These are phyloP conservation scores for Zymoseptoria tritici DNA, from an alignment of 2,329 filamentous ascomycete species.

Conservation along the genomic window DNA sequence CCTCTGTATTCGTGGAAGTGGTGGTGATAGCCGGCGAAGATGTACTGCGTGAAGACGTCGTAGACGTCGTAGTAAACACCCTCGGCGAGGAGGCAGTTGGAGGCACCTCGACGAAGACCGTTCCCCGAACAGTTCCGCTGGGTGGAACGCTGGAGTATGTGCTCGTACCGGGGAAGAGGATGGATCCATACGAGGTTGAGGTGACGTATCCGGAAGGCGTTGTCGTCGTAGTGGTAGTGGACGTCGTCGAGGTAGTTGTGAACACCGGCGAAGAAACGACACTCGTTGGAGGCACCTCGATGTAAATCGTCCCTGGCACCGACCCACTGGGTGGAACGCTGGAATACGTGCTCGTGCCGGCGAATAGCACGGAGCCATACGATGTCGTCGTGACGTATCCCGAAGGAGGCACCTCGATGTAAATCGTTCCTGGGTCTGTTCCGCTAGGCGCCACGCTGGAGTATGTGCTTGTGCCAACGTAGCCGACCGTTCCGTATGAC, in stretches of 20 bases:
- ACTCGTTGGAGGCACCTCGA: background rate
- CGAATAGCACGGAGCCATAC: background rate
- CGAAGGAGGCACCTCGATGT: conserved; percentile 2
- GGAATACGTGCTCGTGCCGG: conserved; percentile 2
- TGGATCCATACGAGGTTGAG: background rate
- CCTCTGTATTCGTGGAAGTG: background rate
- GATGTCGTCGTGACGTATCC: background rate
- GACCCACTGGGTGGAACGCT: conserved; percentile 3
- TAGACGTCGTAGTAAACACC: background rate
- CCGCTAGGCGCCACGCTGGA: conserved; percentile 5
- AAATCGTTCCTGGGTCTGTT: conserved; percentile 2
- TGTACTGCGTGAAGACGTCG: background rate
- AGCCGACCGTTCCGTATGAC: background rate
- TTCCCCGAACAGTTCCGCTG: background rate
- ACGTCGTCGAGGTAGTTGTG: too few relatives aligned
- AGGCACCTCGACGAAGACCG: background rate
- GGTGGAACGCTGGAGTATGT: background rate
- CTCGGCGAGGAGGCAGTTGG: background rate
- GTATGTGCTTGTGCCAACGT: conserved; percentile 1
- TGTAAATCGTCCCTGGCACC: conserved; percentile 1
- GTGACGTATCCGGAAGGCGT: background rate
- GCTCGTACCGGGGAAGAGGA: background rate
- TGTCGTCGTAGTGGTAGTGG: too few relatives aligned
- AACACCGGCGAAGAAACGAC: too few relatives aligned
- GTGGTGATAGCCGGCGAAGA: background rate